These are phyloP conservation scores for Vitellaria paradoxa DNA, from an alignment of 179 eudicot genomes.

Conservation along the genomic window DNA sequence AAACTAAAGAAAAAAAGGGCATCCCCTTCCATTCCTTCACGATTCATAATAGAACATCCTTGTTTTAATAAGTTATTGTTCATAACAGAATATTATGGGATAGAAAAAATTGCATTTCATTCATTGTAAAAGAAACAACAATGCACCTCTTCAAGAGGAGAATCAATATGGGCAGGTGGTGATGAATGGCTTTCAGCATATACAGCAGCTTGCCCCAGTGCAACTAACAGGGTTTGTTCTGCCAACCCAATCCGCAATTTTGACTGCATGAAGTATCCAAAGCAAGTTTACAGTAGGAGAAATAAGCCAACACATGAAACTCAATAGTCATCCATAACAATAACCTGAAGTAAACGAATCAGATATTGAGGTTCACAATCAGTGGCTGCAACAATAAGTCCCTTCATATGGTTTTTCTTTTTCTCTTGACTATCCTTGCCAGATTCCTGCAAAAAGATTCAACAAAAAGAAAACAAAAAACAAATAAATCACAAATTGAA, in stretches of 20 bases:
- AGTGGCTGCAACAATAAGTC: constrained; percentile 85
- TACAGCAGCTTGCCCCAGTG: constrained; percentile 87
- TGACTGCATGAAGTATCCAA: constrained; percentile 38
- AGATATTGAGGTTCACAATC: constrained; percentile 93
- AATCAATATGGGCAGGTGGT: constrained; percentile 53
- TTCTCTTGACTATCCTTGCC: constrained; percentile 93
- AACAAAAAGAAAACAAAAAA: neutral
- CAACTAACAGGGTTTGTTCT: constrained; percentile 87
- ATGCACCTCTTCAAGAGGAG: constrained; percentile 78
- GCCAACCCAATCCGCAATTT: constrained; percentile 88
- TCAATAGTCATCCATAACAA: constrained; percentile 7
- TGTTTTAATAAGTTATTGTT: neutral
- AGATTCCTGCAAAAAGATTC: constrained; percentile 49
- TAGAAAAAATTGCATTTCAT: neutral
- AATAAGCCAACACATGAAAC: neutral
- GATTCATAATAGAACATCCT: neutral
- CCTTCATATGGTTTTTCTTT: constrained; percentile 81
- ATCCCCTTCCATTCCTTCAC: neutral
- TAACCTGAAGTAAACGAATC: constrained; percentile 90
- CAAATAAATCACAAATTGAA: neutral
- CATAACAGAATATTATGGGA: neutral
- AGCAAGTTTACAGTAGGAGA: constrained; percentile 14
- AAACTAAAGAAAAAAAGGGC: neutral
- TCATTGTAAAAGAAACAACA: neutral
- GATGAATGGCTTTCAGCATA: constrained; percentile 64